Evolutionary conservation across 768 basidiomycete species (phyloP), one percentile per base, ranked within the genome.

Genomic region (Pholiota microspora): DNA sequence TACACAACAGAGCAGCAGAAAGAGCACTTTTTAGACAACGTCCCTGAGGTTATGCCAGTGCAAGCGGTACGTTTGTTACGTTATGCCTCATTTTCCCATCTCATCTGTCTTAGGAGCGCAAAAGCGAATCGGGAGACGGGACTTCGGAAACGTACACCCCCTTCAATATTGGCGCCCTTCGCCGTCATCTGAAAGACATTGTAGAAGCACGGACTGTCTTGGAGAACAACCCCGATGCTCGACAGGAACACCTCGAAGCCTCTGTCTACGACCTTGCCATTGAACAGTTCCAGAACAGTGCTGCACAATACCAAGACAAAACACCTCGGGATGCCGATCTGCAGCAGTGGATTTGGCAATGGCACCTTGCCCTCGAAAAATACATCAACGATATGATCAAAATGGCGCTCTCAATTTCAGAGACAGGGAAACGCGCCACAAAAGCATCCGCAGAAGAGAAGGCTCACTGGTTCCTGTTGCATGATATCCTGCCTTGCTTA

Each of bases 221-320:
- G 40, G 76, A 83, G 0, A 81, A 85, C 53, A 88, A 93, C 59
- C 67, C 85, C n/a, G 71, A 80, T 13, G 75, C 83, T 0, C 88
- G 93, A 1, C 93, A 96, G 67, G 85, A 85, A 58, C 75, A 92
- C 6, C 80, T 95, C 3, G 94, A 96, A 69, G 82, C 87, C 40
- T 90, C 91, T 2, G 91, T 89, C 3, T 92, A 92, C 67, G 90
- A 93, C 23, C 85, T 91, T 31, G 92, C 93, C 0, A 76, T 83
- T 2, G 81, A 85, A 61, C 83, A 89, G 8, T 74, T 90, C 56
- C 77, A 80, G 65, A 81, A 85, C 52, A 82, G 92, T 62, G 71
- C 78, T 7, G 77, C 85, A 53, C 47, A 77, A 1, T 78, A 92
- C 49, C 76, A 80, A 4, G 72, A 78, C 25, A 73, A 88, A 71